Evolutionary conservation across 441 rosid species (phyloP), one percentile per base, ranked within the genome.

Genomic region (Pelargonium cotyledonis): DNA sequence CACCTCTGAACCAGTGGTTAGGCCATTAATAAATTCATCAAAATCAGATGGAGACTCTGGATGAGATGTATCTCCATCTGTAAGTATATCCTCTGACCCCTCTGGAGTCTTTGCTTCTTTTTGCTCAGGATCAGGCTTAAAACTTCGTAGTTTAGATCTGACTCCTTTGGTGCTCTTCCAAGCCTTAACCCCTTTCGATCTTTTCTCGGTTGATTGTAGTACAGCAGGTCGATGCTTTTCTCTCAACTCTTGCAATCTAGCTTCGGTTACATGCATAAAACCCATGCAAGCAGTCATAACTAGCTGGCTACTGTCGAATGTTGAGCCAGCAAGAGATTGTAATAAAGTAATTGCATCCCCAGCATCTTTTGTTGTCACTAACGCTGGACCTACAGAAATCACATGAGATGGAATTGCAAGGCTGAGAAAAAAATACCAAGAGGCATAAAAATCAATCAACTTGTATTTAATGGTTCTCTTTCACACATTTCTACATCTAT

Each of bases 281-380:
- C 95, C 91, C 91, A 88, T 86, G 73, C 89, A 82, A 51, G 95
- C 88, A 21, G 87, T 85, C 44, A 86, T 68, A 75, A 88, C 82
- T 76, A 88, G 89, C 76, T 88, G 91, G 72, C 95, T 88, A 71
- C 89, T 86, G 75, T 88, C 95, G 73, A 88, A 88, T 68, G 91
- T 86, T 68, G 95, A 88, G 70, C 90, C 84, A 58, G 85, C 74
- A 69, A 89, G 89, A 65, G 91, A 80, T 69, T 89, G 90, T 65
- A 89, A 70, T 73, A 84, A 76, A 65, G 85, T 86, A 21, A 89
- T 80, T 12, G 87, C 91, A 80, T 89, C 91, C 61, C 91, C 90
- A 57, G 91, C 89, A 72, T 89, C 95, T 76, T 81, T 74, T 53
- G 90, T 83, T 15, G 89, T 84, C 67, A 84, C 80, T 51, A 89